These are phyloP conservation scores for Bipolaris victoriae DNA, from an alignment of 2,329 filamentous ascomycete genomes.

Conservation along the genomic window DNA sequence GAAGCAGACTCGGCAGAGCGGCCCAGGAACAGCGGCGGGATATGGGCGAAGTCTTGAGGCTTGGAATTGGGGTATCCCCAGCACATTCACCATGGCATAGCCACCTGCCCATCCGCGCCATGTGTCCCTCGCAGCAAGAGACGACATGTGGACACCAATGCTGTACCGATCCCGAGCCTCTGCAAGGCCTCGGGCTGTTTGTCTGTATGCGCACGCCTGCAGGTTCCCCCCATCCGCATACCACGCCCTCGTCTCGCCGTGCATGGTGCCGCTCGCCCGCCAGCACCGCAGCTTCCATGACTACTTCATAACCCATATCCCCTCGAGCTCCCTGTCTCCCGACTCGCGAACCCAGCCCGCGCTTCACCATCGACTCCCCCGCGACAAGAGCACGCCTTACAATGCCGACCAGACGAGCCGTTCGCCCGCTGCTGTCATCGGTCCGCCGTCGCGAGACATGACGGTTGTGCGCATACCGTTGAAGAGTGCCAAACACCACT, in stretches of 20 bases:
- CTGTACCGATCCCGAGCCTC: constrained; percentile 35
- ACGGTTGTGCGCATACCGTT: constrained; percentile 95
- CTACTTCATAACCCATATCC: constrained; percentile 96
- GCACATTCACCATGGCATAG: constrained; percentile 39
- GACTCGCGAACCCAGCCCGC: constrained; percentile 71
- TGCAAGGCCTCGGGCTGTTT: constrained; percentile 30
- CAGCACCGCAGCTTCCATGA: constrained; percentile 73
- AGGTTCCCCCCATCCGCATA: constrained; percentile 14
- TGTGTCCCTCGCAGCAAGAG: constrained; percentile 41
- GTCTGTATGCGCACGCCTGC: constrained; percentile 20
- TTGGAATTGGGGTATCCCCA: constrained; percentile 26
- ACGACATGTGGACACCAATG: constrained; percentile 49
- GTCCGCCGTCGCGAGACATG: constrained; percentile 65
- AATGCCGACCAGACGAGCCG: constrained; percentile 50
- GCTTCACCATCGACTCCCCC: constrained; percentile 83
- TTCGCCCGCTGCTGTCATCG: constrained; percentile 47
- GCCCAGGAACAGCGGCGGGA: constrained; percentile 27
- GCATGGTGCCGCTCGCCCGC: constrained; percentile 23
- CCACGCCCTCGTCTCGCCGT: constrained; percentile 9
- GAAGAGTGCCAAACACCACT: constrained; percentile 93
- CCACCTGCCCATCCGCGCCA: constrained; percentile 34
- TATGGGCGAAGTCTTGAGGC: constrained; percentile 20
- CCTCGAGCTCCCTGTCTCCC: constrained; percentile 89
- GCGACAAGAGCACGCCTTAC: constrained; percentile 83
- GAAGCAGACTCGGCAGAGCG: constrained; percentile 14